Evolutionary conservation across 441 rosid genomes (phyloP), one percentile per base, ranked within the genome.

Genomic region (Isatis lusitanica): DNA sequence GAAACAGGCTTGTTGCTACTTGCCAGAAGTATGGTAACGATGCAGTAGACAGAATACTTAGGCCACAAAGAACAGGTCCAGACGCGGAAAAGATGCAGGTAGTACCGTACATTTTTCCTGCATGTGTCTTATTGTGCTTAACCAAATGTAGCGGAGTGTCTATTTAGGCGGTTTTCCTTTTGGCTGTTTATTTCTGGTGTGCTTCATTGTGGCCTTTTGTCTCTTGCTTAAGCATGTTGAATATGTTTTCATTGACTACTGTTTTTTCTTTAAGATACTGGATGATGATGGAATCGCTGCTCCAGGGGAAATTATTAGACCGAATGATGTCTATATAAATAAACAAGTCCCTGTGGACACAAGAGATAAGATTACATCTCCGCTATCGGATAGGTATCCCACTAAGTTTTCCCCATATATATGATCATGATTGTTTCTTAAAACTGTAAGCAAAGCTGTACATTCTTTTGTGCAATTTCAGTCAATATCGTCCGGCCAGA

Each of bases 251-350:
- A 38, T 77, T 73, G 33, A 72, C 68, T 28, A n/a, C 50, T 73
- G 66, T 13, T 50, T 66, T 52, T 60, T 74, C 40, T 57, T 78
- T 18, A 64, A 95, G 99, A 82, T 86, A 68, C 78, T 92, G 79
- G 99, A 92, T 77, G 79, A 86, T 69, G 99, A 94, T 72, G 99
- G 98, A 67, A 68, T 94, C 30, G 98, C 94, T 76, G 57, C 97
- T 60, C 99, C 98, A 26, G 99, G 98, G 47, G 94, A 94, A 86
- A 87, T 88, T 70, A 91, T 94, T 66, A 84, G 89, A 74, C 79
- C 85, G 9, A 79, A 79, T 68, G 97, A 92, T 79, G 58, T 88
- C 52, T 86, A 85, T 59, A 62, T 92, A 77, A 86, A 91, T 68
- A 91, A 90, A 82, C 84, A 89, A 80, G 58, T 85, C 59, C 93